Evolutionary conservation across 495 filamentous ascomycete genomes (phyloP).

Genomic region (Patellaria atrata): DNA sequence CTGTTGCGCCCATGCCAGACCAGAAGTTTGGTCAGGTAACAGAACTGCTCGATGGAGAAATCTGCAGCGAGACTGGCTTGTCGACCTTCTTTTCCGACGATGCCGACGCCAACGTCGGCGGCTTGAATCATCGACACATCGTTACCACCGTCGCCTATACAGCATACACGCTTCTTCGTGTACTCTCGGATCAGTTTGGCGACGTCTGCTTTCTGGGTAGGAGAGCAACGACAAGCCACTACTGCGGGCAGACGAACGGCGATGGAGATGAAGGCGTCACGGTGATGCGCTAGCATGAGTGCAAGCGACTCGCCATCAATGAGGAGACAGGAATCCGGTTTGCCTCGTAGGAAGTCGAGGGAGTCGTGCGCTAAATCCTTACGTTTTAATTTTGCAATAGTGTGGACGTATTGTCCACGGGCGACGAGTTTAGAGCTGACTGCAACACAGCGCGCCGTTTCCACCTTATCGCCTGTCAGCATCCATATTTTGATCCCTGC

Average conservation of each 20-base stretch:
- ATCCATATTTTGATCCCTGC: constrained; percentile 99
- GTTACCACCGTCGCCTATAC: constrained; percentile 95
- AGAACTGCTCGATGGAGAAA: constrained; percentile 90
- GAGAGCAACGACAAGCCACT: constrained; percentile 91
- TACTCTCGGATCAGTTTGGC: constrained; percentile 79
- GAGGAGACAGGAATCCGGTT: constrained; percentile 74
- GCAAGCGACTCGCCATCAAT: constrained; percentile 88
- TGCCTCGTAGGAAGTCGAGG: constrained; percentile 75
- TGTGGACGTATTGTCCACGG: constrained; percentile 89
- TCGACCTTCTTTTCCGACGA: constrained; percentile 93
- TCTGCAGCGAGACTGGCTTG: constrained; percentile 92
- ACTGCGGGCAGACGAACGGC: constrained; percentile 84
- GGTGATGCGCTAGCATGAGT: constrained; percentile 68
- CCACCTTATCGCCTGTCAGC: constrained; percentile 97
- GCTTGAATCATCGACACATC: constrained; percentile 99
- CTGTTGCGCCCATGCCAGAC: constrained; percentile 97
- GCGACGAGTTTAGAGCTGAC: constrained; percentile 91
- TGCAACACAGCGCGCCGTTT: constrained; percentile 93
- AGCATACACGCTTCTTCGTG: constrained; percentile 88
- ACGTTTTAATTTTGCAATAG: constrained; percentile 64
- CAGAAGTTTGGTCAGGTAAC: constrained; percentile 87
- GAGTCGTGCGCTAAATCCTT: constrained; percentile 71
- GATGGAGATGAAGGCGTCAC: constrained; percentile 69
- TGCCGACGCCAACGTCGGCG: constrained; percentile 92
- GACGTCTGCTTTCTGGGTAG: constrained; percentile 91